Evolutionary conservation across 176 grass and related monocot species (phyloP), one percentile per base, ranked within the genome.

Genomic region (Phoenix roebelenii): DNA sequence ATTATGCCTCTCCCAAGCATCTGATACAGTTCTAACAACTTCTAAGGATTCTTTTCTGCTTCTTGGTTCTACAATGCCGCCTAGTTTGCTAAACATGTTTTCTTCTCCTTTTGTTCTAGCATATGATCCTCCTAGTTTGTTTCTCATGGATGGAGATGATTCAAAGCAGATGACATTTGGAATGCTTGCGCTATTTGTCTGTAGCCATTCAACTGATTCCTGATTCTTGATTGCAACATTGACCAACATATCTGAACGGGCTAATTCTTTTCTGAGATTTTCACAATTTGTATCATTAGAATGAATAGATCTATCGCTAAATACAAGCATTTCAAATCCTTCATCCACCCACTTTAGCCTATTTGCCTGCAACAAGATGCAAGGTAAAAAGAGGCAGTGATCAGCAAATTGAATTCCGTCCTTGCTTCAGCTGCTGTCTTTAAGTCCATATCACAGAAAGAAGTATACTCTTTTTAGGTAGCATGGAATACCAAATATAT

Each of bases 1-100:
- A 79, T 97, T 88, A 62, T 88, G 81, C 67, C 92, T 88, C 77
- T 88, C 87, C 92, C 87, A 97, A 19, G 92, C 87, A 68, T 83
- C 83, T 51, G 78, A 84, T 66, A 88, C 68, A 39, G 83, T 85
- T 68, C 88, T 82, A 61, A 90, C 68, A 39, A 84, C 52, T 85
- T 87, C 80, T 54, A 44, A 3, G 3, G 84, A 85, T 78, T 85
- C 71, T 23, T 73, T 72, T 53, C 44, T 23, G 15, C 28, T 66
- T 61, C 70, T 73, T 65, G 58, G 49, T 60, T 80, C 81, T 32
- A 64, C 74, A 57, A 84, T 66, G 73, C 16, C 64, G 20, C 66
- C 66, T 78, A 82, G 44, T 30, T 71, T 89, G 53, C 74, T 68
- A 67, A 89, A 85, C 49, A 85, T 58, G 71, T 82, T 76, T 29